Evolutionary conservation across 805 yeast species (phyloP).

Genomic region (Candida schatavii): DNA sequence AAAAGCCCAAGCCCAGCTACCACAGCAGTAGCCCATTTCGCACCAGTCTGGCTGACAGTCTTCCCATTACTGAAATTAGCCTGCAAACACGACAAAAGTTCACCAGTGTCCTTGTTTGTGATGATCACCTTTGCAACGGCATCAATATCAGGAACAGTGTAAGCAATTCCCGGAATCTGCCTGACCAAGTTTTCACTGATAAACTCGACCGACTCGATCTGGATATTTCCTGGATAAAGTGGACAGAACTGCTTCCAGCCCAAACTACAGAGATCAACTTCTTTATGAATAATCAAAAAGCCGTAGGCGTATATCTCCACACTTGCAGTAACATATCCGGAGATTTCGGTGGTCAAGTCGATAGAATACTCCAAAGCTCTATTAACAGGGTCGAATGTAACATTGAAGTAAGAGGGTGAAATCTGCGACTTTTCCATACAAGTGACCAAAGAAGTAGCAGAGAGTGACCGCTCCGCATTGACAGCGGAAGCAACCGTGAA

Average conservation of each 20-base stretch:
- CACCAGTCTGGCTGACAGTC: slow-evolving; percentile 75
- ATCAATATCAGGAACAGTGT: slow-evolving; percentile 81
- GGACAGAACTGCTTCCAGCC: slow-evolving; percentile 92
- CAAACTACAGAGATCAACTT: slow-evolving; percentile 60
- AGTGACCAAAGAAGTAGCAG: slow-evolving; percentile 78
- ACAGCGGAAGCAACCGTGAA: slow-evolving; percentile 3
- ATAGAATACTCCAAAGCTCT: slow-evolving; percentile 65
- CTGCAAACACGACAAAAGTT: slow-evolving; percentile 68
- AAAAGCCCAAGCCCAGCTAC: slow-evolving; percentile 85
- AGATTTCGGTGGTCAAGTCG: slow-evolving; percentile 65
- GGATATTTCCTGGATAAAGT: slow-evolving; percentile 74
- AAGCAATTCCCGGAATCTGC: slow-evolving; percentile 81
- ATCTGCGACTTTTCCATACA: slow-evolving; percentile 78
- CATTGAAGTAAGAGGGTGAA: slow-evolving; percentile 71
- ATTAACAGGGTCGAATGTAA: slow-evolving; percentile 70
- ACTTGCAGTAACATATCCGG: slow-evolving; percentile 65
- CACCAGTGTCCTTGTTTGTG: slow-evolving; percentile 37
- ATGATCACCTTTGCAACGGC: slow-evolving; percentile 64
- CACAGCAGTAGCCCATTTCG: slow-evolving; percentile 92
- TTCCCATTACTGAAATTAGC: slow-evolving; percentile 73
- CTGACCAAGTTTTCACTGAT: slow-evolving; percentile 47
- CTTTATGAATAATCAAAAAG: slow-evolving; percentile 57
- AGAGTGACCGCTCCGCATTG: slow-evolving; percentile 24
- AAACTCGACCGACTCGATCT: slow-evolving; percentile 68
- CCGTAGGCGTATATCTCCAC: slow-evolving; percentile 85